These are phyloP conservation scores for Tricholoma terreum DNA, from an alignment of 768 basidiomycete genomes.

Conservation along the genomic window DNA sequence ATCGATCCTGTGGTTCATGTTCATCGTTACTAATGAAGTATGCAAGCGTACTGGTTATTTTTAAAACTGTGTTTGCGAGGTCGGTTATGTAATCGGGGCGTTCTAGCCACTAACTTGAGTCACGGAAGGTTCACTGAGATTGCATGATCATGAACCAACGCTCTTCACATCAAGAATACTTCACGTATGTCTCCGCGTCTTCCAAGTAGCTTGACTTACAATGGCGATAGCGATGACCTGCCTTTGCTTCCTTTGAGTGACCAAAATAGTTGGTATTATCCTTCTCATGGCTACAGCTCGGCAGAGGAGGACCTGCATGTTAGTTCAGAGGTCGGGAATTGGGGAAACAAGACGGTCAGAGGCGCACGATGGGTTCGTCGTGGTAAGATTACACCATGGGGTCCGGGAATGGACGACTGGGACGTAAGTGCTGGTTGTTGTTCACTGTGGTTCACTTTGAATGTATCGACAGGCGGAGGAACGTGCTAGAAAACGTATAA, in stretches of 20 bases:
- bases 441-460: slow-evolving; percentile 7
- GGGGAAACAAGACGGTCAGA: slow-evolving; percentile 76
- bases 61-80: too few relatives aligned
- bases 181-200: slow-evolving; percentile 13
- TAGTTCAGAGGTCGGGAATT: slow-evolving; percentile 63
- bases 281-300: slow-evolving; percentile 69
- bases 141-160: background rate
- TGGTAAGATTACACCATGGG: slow-evolving; percentile 84
- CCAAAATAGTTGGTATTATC: slow-evolving; percentile 81
- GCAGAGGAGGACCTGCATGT: slow-evolving; percentile 53
- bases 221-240: slow-evolving; percentile 10
- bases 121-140: too few relatives aligned
- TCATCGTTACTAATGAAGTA: too few relatives aligned
- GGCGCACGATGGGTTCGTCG: slow-evolving; percentile 80
- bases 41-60: too few relatives aligned
- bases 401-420: slow-evolving; percentile 81
- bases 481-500: slow-evolving; percentile 77
- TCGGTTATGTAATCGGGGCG: too few relatives aligned
- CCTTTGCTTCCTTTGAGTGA: slow-evolving; percentile 55
- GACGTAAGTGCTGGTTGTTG: slow-evolving; percentile 49
- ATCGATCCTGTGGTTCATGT: too few relatives aligned
- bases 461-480: slow-evolving; percentile 62
- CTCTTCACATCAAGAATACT: background rate
- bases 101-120: too few relatives aligned
- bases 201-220: slow-evolving; percentile 7